Evolutionary conservation across 768 basidiomycete genomes (phyloP).

Genomic region (Vararia minispora): DNA sequence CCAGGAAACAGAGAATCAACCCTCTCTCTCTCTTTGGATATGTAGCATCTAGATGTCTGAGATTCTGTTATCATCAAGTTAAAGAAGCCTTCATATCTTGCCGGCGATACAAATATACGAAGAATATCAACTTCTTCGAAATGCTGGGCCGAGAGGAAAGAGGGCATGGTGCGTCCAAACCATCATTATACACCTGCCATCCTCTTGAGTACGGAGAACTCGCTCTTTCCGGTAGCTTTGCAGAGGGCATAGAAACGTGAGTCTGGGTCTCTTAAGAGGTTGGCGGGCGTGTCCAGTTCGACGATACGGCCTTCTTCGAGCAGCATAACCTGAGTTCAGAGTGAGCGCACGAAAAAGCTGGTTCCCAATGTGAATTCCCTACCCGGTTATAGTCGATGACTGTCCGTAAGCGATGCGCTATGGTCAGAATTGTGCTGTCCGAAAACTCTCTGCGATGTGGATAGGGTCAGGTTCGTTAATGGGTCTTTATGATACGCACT

Average conservation of each 20-base stretch:
- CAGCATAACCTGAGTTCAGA: conserved; percentile 51
- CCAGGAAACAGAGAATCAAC: too few species aligned
- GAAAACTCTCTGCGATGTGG: conserved; percentile 49
- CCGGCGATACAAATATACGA: too few species aligned
- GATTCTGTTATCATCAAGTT: too few species aligned
- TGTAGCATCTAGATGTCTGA: too few species aligned
- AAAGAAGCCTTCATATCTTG: too few species aligned
- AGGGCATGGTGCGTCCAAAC: too few species aligned
- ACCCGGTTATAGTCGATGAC: conserved; percentile 81
- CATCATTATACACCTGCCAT: conserved; percentile 37
- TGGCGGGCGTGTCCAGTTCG: conserved; percentile 61
- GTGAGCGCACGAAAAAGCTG: background rate
- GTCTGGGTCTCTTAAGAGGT: conserved; percentile 39
- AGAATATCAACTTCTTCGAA: too few species aligned
- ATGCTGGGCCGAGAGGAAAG: too few species aligned
- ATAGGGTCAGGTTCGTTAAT: background rate
- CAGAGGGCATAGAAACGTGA: conserved; percentile 62
- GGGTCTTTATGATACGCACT: conserved; percentile 32
- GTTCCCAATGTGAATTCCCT: too few species aligned
- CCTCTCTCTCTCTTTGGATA: too few species aligned
- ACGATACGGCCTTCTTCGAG: conserved; percentile 69
- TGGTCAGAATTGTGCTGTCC: conserved; percentile 72
- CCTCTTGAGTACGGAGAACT: conserved; percentile 57
- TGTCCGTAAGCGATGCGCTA: conserved; percentile 69
- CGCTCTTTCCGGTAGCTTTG: conserved; percentile 61